phyloP scores from a whole-genome alignment of 352 stramenopile species.

The Phytophthora vignae region DNA sequence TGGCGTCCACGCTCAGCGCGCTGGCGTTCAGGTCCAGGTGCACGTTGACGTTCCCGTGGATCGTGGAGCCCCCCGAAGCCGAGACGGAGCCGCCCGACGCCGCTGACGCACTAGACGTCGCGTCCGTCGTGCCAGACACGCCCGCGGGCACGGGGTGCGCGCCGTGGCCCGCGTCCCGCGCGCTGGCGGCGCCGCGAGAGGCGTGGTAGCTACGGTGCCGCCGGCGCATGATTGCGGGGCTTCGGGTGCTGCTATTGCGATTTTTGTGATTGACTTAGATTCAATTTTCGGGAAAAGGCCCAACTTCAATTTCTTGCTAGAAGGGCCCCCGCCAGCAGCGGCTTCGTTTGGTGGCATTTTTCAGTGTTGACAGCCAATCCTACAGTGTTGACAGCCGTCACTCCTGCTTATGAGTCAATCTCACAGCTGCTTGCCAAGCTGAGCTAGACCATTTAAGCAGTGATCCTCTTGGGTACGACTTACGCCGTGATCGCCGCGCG shows the following conservation, averaged over 20 bases:
- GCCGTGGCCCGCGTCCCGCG: not conserved
- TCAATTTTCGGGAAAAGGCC: no score
- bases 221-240: slow-evolving; percentile 19
- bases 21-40: slow-evolving; percentile 73
- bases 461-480: no score
- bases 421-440: no score
- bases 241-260: no score
- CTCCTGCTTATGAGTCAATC: no score
- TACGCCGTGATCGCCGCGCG: no score
- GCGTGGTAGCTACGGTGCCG: slow-evolving; percentile 29
- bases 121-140: not conserved
- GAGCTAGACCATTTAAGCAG: no score
- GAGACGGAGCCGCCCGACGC: slow-evolving; percentile 20
- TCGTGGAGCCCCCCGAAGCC: slow-evolving; percentile 34
- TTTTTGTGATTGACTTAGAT: not conserved
- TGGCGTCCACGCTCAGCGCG: slow-evolving; percentile 79
- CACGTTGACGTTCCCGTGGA: slow-evolving; percentile 64
- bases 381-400: no score
- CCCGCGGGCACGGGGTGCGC: not conserved
- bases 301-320: no score
- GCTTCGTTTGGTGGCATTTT: no score
- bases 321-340: no score
- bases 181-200: slow-evolving; percentile 11
- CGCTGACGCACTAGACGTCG: slow-evolving; percentile 13
- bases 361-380: no score